phyloP scores from a whole-genome alignment of 257 asterid species.

The Marsdenia floribunda region DNA sequence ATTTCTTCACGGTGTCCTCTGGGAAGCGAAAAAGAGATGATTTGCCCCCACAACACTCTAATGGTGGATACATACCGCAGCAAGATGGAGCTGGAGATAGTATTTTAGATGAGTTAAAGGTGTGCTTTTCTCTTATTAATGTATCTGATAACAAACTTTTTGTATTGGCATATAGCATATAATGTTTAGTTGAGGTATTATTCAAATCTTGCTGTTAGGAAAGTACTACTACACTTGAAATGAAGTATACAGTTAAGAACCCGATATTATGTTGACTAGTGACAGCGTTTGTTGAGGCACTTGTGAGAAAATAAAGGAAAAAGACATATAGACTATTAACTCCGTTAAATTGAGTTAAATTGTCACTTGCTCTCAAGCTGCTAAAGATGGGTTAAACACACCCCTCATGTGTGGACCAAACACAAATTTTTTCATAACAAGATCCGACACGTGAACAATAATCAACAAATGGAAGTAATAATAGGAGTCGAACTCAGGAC shows the following conservation, averaged over 20 bases:
- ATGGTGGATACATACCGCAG: constrained; percentile 89
- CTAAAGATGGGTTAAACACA: too few relatives aligned
- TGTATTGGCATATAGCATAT: background rate
- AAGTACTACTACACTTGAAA: background rate
- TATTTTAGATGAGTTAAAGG: constrained; percentile 50
- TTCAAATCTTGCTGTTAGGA: background rate
- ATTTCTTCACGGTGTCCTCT: constrained; percentile 55
- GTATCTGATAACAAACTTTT: background rate
- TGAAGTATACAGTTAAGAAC: background rate
- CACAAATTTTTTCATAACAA: too few relatives aligned
- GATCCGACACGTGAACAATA: too few relatives aligned
- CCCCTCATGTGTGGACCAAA: too few relatives aligned
- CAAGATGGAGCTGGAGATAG: constrained; percentile 89
- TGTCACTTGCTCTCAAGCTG: too few relatives aligned
- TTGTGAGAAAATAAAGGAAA: background rate
- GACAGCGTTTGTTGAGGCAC: background rate
- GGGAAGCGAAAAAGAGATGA: constrained; percentile 94
- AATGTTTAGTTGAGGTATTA: background rate
- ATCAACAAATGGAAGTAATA: too few relatives aligned
- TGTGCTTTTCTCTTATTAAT: constrained; percentile 13
- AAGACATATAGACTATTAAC: background rate
- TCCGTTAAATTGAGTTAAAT: too few relatives aligned
- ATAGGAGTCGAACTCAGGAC: too few relatives aligned
- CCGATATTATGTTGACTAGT: background rate
- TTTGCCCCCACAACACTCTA: constrained; percentile 49